Conservation (phyloP, 2,329 filamentous ascomycete species). For the Fusarium sp. region DNA sequence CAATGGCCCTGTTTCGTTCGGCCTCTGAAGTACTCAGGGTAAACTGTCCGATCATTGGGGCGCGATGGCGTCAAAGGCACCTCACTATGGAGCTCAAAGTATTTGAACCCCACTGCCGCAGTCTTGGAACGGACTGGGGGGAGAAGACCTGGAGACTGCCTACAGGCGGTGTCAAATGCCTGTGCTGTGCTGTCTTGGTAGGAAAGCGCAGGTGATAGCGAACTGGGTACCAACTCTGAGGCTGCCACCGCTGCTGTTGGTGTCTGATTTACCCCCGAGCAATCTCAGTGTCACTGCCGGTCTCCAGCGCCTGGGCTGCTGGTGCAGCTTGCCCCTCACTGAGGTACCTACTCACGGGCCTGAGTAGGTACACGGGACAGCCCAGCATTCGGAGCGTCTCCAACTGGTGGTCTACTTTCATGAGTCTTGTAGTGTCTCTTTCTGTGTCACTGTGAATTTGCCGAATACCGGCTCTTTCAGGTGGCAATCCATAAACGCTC, state of each 20-base stretch:
- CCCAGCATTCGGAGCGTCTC: constrained; percentile 1
- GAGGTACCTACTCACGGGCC: constrained; percentile 9
- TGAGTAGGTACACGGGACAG: neutral
- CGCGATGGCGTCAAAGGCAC: constrained; percentile 25
- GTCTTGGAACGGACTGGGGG: constrained; percentile 1
- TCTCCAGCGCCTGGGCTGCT: neutral
- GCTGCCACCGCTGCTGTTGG: neutral
- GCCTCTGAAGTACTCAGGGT: neutral
- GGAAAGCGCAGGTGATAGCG: neutral
- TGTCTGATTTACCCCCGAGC: neutral
- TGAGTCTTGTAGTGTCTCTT: constrained; percentile 8
- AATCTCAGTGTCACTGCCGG: neutral
- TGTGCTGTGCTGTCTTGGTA: neutral
- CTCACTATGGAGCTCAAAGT: constrained; percentile 9
- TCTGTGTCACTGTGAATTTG: neutral
- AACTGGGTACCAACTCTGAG: neutral
- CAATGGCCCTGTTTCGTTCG: neutral
- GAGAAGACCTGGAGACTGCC: neutral
- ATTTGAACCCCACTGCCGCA: constrained; percentile 22
- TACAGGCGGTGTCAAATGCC: constrained; percentile 1
- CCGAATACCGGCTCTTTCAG: neutral
- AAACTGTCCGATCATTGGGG: constrained; percentile 5
- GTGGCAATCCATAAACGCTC: constrained; percentile 5
- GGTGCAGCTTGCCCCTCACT: constrained; percentile 26
- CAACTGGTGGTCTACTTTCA: constrained; percentile 5